A percentile compares a stretch with the other conserved stretches of the same genome.
Conservation (phyloP, 768 basidiomycete genomes). For the Tubosaeta sp. region DNA sequence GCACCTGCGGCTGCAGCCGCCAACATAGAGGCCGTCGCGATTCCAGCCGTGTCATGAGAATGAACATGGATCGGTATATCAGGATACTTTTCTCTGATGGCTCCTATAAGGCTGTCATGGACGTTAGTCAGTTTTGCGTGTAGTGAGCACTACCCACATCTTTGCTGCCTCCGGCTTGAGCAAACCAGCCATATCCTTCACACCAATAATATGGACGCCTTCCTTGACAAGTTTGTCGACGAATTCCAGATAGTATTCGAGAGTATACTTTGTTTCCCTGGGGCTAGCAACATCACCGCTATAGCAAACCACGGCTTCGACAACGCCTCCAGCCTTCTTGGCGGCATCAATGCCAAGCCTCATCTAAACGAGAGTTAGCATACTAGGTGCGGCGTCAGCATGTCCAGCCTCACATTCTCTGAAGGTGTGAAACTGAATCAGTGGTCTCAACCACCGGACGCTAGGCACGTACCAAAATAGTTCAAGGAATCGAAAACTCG, state of each 20-base stretch:
- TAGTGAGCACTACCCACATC: conserved; percentile 49
- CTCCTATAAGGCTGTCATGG: conserved; percentile 71
- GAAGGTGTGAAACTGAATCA: conserved; percentile 7
- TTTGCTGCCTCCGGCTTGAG: conserved; percentile 93
- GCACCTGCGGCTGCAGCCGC: conserved; percentile 96
- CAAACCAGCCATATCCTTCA: conserved; percentile 99
- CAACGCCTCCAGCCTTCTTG: conserved; percentile 98
- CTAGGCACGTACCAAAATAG: conserved; percentile 74
- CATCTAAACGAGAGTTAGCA: conserved; percentile 55
- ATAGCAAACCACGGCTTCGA: conserved; percentile 97
- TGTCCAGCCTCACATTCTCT: conserved; percentile 63
- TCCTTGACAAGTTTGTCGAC: conserved; percentile 88
- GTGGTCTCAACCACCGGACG: background rate
- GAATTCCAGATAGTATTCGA: conserved; percentile 96
- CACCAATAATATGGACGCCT: conserved; percentile 94
- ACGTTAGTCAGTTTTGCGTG: conserved; percentile 2
- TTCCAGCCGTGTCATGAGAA: conserved; percentile 99
- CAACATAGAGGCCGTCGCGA: conserved; percentile 96
- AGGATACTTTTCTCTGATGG: conserved; percentile 93
- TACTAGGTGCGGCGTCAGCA: background rate
- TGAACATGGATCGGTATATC: conserved; percentile 99
- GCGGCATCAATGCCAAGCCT: conserved; percentile 98
- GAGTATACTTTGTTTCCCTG: conserved; percentile 94
- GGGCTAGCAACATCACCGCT: conserved; percentile 95
- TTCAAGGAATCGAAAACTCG: conserved; percentile 98